Conservation (phyloP, 2,329 filamentous ascomycete genomes). For the Neonectria punicea region DNA sequence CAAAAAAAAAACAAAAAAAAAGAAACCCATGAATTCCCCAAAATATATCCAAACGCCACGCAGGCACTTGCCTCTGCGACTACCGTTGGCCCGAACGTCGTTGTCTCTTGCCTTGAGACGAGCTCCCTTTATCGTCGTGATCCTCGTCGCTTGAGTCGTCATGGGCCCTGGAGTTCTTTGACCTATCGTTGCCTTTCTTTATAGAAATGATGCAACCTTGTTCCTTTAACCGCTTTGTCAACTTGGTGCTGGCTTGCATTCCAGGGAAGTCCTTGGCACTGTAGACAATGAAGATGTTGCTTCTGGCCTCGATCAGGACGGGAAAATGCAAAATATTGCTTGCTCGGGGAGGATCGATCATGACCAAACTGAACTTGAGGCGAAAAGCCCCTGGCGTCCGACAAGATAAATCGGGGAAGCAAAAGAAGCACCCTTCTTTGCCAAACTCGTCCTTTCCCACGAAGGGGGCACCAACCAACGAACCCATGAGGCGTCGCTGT, state of each 20-base stretch:
- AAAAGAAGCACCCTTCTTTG: conserved; percentile 83
- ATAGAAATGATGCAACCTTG: conserved; percentile 87
- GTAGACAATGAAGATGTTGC: conserved; percentile 80
- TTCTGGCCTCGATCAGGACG: conserved; percentile 65
- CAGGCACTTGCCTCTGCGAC: conserved; percentile 6
- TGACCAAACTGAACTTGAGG: conserved; percentile 78
- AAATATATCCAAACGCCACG: conserved; percentile 32
- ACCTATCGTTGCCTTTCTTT: conserved; percentile 83
- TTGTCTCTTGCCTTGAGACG: conserved; percentile 37
- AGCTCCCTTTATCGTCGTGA: conserved; percentile 45
- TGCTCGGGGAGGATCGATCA: conserved; percentile 70
- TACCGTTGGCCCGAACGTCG: conserved; percentile 35
- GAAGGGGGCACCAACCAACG: conserved; percentile 80
- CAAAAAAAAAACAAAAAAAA: too few species aligned
- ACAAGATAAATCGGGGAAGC: conserved; percentile 84
- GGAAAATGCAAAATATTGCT: conserved; percentile 59
- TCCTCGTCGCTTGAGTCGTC: conserved; percentile 60
- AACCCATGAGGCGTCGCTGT: conserved; percentile 82
- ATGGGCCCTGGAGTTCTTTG: conserved; percentile 48
- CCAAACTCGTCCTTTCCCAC: conserved; percentile 79
- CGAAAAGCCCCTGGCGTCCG: conserved; percentile 81
- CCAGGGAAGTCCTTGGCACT: conserved; percentile 89
- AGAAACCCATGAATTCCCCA: conserved; percentile 1
- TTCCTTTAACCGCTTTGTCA: conserved; percentile 79
- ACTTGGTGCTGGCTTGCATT: conserved; percentile 79